Percentiles rank a stretch among this genome's conserved stretches.
Conservation (phyloP, 192 early-diverging fungal genomes). For the Coemansia sp. region DNA sequence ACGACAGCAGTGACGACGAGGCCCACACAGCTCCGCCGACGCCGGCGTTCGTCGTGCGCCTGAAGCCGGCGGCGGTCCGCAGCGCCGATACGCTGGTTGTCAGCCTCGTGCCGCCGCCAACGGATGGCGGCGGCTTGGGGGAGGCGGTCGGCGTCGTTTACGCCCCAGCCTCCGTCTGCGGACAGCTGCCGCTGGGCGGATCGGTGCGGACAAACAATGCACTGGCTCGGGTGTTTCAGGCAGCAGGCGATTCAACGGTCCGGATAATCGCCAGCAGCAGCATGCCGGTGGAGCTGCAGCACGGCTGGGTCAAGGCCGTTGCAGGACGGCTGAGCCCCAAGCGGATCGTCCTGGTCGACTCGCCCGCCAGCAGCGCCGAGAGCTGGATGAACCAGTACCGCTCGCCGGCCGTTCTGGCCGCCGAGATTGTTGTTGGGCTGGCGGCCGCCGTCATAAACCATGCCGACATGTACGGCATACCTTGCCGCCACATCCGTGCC, state of each 20-base stretch:
- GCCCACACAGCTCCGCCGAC: background rate
- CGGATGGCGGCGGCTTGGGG: slow-evolving; percentile 4
- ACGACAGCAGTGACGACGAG: slow-evolving; percentile 45
- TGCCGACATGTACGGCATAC: slow-evolving; percentile 14
- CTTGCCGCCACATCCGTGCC: slow-evolving; percentile 22
- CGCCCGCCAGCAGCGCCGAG: background rate
- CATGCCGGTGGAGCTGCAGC: slow-evolving; percentile 27
- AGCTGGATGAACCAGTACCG: slow-evolving; percentile 12
- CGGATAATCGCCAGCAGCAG: slow-evolving; percentile 10
- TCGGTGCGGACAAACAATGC: slow-evolving; percentile 12
- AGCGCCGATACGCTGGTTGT: slow-evolving; percentile 17
- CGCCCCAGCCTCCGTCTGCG: slow-evolving; percentile 8
- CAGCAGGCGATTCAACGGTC: background rate
- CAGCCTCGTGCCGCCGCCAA: slow-evolving; percentile 7
- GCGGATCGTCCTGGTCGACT: slow-evolving; percentile 21
- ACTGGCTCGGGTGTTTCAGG: slow-evolving; percentile 15
- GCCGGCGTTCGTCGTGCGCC: slow-evolving; percentile 20
- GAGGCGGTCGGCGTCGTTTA: slow-evolving; percentile 24
- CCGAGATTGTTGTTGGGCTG: slow-evolving; percentile 21
- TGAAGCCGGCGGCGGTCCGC: background rate
- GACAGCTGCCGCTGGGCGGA: slow-evolving; percentile 1
- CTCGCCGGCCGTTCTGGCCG: slow-evolving; percentile 36
- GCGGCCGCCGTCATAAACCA: slow-evolving; percentile 39
- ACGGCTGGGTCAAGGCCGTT: slow-evolving; percentile 30
- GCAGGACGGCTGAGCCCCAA: slow-evolving; percentile 1